Evolutionary conservation across 768 basidiomycete genomes (phyloP), one percentile per base, ranked within the genome.

Genomic region (Fistulinella prunicolor): DNA sequence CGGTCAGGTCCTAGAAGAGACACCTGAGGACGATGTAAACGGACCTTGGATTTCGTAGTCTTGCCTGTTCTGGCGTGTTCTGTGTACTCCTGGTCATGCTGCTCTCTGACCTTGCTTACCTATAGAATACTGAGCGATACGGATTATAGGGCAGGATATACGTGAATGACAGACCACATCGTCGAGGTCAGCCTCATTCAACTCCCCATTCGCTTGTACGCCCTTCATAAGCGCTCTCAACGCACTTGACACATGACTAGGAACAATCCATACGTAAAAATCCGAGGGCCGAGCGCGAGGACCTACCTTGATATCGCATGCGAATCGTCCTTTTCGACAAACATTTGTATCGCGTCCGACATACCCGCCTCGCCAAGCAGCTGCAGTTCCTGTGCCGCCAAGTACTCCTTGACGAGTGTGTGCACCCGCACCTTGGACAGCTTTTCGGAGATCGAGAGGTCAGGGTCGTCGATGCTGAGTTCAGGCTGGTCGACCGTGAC

Each of bases 291-390:
- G n/a, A 26, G 16, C 9, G 12, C 6, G 28, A n/a, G 13, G 4
- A 79, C 87, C 55, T 55, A 94, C 93, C 73, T 79, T 55, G 84
- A 80, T 62, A 99, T 95, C 9, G 95, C 92, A 72, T 94, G 89
- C 23, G 81, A 83, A 66, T 96, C 94, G 61, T 97, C 95, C 75
- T 99, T 99, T 67, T 97, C 94, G 50, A 99, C 94, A 69, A 89
- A 98, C 68, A 85, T 78, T 72, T 90, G 85, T 44, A 99, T 94
- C 6, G 96, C 96, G 63, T 94, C 89, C 34, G 85, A 86, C 87
- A 99, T 89, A 21, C 87, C 93, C 35, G 77, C 75, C 70, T 96
- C 94, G 1, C 88, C 90, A 16, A 98, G 71, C 42, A 98, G 70
- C 71, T 96, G 93, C 60, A 98, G 70, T 65, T 94, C 90, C 71